These are phyloP conservation scores for Neophaeococcomyces aloes DNA, from an alignment of 2,329 filamentous ascomycete species.

Conservation along the genomic window DNA sequence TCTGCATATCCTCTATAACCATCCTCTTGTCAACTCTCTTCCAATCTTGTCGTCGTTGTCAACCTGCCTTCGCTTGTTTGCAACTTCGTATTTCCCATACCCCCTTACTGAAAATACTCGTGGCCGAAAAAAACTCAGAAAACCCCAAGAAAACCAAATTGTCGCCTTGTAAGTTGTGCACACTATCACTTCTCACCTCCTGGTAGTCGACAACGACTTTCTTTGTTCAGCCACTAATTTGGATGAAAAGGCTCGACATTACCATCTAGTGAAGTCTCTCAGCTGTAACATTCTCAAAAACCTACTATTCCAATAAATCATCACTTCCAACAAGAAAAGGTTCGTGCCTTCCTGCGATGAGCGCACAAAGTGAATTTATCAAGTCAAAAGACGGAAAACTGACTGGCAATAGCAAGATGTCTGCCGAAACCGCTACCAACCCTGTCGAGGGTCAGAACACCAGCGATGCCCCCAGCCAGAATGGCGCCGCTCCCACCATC, in stretches of 20 bases:
- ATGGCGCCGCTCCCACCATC: conserved; percentile 49
- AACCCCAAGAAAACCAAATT: conserved; percentile 27
- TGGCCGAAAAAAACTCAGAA: conserved; percentile 30
- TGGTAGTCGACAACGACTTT: conserved; percentile 9
- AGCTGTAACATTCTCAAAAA: conserved; percentile 7
- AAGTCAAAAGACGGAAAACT: conserved; percentile 25
- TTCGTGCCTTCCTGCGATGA: conserved; percentile 10
- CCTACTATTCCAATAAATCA: conserved; percentile 4
- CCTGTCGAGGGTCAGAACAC: conserved; percentile 60
- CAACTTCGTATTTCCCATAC: conserved; percentile 17
- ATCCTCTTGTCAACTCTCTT: conserved; percentile 15
- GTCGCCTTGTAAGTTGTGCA: conserved; percentile 15
- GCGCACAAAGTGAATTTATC: neutral
- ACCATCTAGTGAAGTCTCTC: conserved; percentile 12
- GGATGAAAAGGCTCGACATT: conserved; percentile 10
- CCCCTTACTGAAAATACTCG: conserved; percentile 26
- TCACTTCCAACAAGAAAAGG: conserved; percentile 10
- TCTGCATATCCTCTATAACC: conserved; percentile 10
- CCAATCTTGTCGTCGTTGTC: conserved; percentile 11
- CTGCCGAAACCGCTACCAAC: conserved; percentile 65
- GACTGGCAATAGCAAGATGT: conserved; percentile 63
- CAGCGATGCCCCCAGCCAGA: conserved; percentile 33
- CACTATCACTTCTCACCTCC: conserved; percentile 7
- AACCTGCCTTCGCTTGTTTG: conserved; percentile 20
- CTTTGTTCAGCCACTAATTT: conserved; percentile 3